Evolutionary conservation across 2,329 filamentous ascomycete species (phyloP).

Genomic region (Dryadomyces sulphureus): DNA sequence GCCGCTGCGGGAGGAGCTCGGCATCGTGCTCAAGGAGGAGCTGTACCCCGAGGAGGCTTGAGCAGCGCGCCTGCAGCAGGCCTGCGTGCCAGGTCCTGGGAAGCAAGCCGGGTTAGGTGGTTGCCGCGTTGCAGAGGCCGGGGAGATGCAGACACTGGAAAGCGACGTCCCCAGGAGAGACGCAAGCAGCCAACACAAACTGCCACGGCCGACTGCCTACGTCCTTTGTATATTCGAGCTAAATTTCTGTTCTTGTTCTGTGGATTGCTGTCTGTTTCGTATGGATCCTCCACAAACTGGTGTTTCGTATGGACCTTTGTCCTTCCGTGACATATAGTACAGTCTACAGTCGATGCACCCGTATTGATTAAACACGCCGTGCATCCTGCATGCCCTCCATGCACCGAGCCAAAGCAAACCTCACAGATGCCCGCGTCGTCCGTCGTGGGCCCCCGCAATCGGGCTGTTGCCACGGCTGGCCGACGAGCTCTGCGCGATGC

Average conservation of each 20-base stretch:
- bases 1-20: slow-evolving; percentile 83
- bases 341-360: not conserved
- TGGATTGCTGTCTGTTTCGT: not conserved
- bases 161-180: not conserved
- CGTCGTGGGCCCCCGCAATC: slow-evolving; percentile 16
- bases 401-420: too few species aligned
- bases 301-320: too few species aligned
- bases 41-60: slow-evolving; percentile 50
- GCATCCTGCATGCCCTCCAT: too few species aligned
- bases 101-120: too few species aligned
- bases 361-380: not conserved
- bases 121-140: too few species aligned
- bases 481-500: slow-evolving; percentile 8
- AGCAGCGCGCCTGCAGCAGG: not conserved
- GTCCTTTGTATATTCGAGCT: slow-evolving; percentile 1
- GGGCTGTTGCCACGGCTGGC: slow-evolving; percentile 36
- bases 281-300: too few species aligned
- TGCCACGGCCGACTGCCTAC: not conserved
- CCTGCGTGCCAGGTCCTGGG: not conserved
- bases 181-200: not conserved
- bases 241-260: not conserved
- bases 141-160: too few species aligned
- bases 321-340: not conserved
- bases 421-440: slow-evolving; percentile 29
- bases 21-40: slow-evolving; percentile 80